Base-by-base conservation (phyloP, 176 grass and related monocot species). In the Carex parvula region DNA sequence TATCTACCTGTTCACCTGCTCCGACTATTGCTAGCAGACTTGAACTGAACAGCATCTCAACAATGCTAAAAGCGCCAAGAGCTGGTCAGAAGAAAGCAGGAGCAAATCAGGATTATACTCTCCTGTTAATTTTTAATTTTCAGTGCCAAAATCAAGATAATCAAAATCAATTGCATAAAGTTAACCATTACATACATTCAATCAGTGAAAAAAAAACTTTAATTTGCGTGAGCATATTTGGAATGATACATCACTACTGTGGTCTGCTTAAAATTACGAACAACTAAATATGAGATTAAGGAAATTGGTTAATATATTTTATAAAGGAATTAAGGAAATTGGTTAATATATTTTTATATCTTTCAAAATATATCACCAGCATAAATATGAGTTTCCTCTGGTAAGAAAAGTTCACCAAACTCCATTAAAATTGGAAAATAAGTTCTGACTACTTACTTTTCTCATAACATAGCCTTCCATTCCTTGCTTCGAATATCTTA, bases 1-100 rank as follows among this genome's bases (percentile, higher is more conserved):
- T 35, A 6, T 77, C 58, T 79, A 97, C 94, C 94, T 97, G 85
- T 85, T 93, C 92, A 76, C 95, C 95, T 8, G 95, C 87, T 82
- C 95, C 92, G 0, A 98, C 91, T 78, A 93, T 90, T 30, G 92
- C 95, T 84, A 98, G 60, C 83, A 98, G 89, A 87, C 57, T 98
- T 54, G 92, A 89, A 9, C 85, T 86, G 70, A 91, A 98, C 37
- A 91, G 80, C 95, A 98, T 89, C 84, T 98, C 92, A 46, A 94
- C 93, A 80, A 92, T 91, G 83, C 84, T 91, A 67, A 91, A 87
- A 54, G 89, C 95, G 13, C 95, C 95, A 73, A 95, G 71, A 89
- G 71, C 95, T 98, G 82, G 86, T 67, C 79, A 72, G 29, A 44
- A 59, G 26, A 26, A 86, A 75, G 5, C 5, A 15, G 44, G 20